Conservation (phyloP, 345 rosid species). For the Eucalyptus leucophloia region DNA sequence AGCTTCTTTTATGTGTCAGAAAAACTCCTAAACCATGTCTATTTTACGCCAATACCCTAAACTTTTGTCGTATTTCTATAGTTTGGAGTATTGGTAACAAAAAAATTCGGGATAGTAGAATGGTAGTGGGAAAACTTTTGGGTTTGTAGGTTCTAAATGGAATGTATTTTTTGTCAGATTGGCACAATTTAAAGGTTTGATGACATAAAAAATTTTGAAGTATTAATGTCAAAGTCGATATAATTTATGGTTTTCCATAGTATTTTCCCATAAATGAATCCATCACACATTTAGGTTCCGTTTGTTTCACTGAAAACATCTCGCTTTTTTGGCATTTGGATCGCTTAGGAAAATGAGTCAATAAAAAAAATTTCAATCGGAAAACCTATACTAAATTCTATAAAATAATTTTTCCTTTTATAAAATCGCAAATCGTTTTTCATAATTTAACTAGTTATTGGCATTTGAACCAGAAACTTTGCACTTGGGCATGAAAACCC, state of each 20-base stretch:
- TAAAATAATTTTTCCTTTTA: background rate
- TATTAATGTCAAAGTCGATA: background rate
- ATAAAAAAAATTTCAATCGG: too few relatives aligned
- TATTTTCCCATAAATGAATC: background rate
- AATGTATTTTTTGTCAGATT: background rate
- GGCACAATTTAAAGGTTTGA: background rate
- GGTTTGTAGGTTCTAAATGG: background rate
- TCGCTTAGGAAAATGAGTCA: too few relatives aligned
- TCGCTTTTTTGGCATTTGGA: background rate
- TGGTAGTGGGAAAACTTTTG: background rate
- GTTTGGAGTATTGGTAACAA: background rate
- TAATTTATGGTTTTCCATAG: background rate
- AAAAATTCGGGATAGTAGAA: background rate
- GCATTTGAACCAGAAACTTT: background rate
- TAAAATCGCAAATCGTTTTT: background rate
- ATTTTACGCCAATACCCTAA: background rate
- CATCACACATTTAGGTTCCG: background rate
- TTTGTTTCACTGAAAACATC: fast-evolving
- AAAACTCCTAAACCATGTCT: background rate
- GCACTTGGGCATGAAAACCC: background rate
- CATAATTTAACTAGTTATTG: background rate
- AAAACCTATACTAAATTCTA: background rate
- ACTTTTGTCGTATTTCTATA: background rate
- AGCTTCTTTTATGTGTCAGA: background rate
- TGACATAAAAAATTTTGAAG: background rate